Base-by-base conservation (phyloP, 805 yeast species). In the Candida maesae region DNA sequence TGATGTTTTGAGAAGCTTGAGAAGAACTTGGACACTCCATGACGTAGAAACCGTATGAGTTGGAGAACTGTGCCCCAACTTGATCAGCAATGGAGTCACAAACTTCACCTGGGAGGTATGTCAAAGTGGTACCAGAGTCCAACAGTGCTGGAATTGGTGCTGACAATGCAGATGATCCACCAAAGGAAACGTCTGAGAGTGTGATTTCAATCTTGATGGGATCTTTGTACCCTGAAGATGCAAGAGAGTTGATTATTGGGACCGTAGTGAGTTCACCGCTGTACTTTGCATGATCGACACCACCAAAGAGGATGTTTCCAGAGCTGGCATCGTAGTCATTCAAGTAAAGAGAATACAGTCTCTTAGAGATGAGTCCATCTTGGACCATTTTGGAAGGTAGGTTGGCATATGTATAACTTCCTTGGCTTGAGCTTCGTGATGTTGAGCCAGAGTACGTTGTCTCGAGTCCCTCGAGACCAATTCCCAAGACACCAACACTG, bases 221-320 rank as follows among this genome's bases (percentile, higher is more conserved):
- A 1, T 50, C 35, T 8, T 34, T 35, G 52, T 64, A 70, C 14
- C 58, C 58, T 10, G 44, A 38, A 8, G 26, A 16, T 3, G 49
- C 50, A 19, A 60, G 51, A 1, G 74, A 61, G 42, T 55, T 55
- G 29, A 55, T 41, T 30, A 78, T 49, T 20, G 82, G 81, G 7
- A 81, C 56, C 1, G 76, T 61, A 24, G 67, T 58, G 27, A 81
- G 59, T 13, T 58, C 46, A 13, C 88, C 89, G 0, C 61, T 39
- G 57, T 76, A 81, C 60, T 81, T 82, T 28, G 76, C 70, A 44
- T 72, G 74, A 53, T 84, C 91, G 20, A 79, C 71, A 23, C 81
- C 93, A 35, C 93, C 91, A 65, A 84, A 84, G 36, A 84, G 58
- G 16, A 84, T 66, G n/a, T 70, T 61, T 6, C 88, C 90, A 2